Conservation (phyloP, 2,329 filamentous ascomycete genomes). For the Exophiala aquamarina region DNA sequence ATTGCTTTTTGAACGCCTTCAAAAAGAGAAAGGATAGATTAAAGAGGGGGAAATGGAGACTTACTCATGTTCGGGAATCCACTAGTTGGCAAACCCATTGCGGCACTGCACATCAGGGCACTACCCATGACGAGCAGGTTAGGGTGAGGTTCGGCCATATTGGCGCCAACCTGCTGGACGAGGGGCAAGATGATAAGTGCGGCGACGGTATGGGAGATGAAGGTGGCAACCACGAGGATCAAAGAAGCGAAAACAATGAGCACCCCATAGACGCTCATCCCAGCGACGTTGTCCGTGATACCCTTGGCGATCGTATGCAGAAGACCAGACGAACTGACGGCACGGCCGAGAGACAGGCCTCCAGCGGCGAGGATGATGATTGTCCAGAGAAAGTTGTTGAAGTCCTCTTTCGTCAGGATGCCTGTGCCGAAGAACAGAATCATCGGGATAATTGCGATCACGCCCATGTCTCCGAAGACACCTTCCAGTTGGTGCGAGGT, state of each 20-base stretch:
- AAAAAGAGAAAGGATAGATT: conserved; percentile 7
- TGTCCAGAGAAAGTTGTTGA: conserved; percentile 99
- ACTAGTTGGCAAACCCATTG: conserved; percentile 92
- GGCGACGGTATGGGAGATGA: conserved; percentile 96
- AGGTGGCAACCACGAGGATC: conserved; percentile 91
- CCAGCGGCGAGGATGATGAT: conserved; percentile 95
- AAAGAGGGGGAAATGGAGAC: conserved; percentile 41
- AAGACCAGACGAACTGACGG: conserved; percentile 88
- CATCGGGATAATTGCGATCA: conserved; percentile 93
- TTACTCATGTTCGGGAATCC: conserved; percentile 99
- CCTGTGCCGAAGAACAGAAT: conserved; percentile 96
- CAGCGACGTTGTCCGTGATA: conserved; percentile 73
- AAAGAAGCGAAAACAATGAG: conserved; percentile 80
- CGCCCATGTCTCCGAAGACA: conserved; percentile 95
- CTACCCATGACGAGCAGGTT: conserved; percentile 94
- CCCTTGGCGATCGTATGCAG: conserved; percentile 79
- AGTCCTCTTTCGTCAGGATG: conserved; percentile 96
- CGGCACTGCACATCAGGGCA: conserved; percentile 95
- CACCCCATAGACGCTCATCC: conserved; percentile 80
- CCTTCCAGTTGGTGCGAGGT: conserved; percentile 82
- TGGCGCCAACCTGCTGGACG: conserved; percentile 78
- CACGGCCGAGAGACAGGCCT: conserved; percentile 86
- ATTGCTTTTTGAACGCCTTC: no score
- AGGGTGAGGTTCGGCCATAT: conserved; percentile 86
- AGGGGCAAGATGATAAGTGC: conserved; percentile 92